These are phyloP conservation scores for Ceratopteris richardii DNA, from an alignment of 75 land plant genomes.

Conservation along the genomic window DNA sequence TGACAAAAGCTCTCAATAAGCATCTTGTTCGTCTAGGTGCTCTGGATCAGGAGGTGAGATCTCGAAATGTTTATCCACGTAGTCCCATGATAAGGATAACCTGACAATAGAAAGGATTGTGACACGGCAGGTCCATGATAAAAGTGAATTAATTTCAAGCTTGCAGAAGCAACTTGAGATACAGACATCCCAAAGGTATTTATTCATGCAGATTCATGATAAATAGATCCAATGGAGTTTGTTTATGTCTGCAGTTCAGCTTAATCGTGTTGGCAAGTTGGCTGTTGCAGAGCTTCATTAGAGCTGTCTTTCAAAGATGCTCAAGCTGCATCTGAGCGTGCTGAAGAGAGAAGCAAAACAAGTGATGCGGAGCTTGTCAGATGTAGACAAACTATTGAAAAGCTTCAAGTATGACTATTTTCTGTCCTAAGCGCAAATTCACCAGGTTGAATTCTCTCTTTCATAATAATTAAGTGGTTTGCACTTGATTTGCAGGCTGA, in stretches of 20 bases:
- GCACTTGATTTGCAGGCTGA: constrained; percentile 15
- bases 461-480: too few relatives aligned
- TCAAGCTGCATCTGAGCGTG: constrained; percentile 33
- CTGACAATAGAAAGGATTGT: neutral
- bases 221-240: neutral
- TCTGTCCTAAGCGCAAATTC: constrained; percentile 1
- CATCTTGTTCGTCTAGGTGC: constrained; percentile 34
- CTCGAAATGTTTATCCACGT: neutral
- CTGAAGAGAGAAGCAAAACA: constrained; percentile 26
- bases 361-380: constrained; percentile 19
- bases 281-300: constrained; percentile 19
- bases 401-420: constrained; percentile 23
- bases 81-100: neutral
- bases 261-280: too few relatives aligned
- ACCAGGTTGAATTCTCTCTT: too few relatives aligned
- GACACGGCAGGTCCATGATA: constrained; percentile 26
- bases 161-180: constrained; percentile 24
- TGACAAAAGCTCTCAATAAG: constrained; percentile 14
- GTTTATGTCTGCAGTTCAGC: too few relatives aligned
- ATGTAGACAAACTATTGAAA: constrained; percentile 27
- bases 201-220: neutral
- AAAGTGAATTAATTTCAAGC: constrained; percentile 24
- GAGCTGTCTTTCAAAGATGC: constrained; percentile 33
- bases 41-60: constrained; percentile 30
- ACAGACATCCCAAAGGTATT: constrained; percentile 21